Conservation (phyloP, 73 alveolate species). For the Paramecium tetraurelia region DNA sequence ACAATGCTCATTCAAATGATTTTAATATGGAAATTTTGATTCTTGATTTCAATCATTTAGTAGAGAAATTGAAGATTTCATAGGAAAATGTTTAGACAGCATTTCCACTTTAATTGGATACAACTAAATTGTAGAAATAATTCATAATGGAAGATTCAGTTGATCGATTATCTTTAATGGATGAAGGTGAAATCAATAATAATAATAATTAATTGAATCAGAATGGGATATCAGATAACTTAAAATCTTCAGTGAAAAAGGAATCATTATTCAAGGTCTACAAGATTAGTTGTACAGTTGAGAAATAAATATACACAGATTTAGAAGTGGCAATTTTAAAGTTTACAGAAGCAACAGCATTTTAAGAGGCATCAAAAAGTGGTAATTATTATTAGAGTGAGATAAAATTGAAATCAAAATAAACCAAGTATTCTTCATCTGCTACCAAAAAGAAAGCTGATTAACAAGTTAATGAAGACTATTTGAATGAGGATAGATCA, state of each 20-base stretch:
- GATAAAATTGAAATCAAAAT: not conserved
- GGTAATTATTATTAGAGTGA: not conserved
- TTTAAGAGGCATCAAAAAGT: not conserved
- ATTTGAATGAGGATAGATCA: slow-evolving; percentile 41
- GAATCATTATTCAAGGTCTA: not conserved
- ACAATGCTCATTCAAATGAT: not conserved
- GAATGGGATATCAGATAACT: not conserved
- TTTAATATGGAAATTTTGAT: slow-evolving; percentile 39
- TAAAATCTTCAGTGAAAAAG: not conserved
- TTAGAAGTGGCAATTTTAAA: not conserved
- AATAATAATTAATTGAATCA: not conserved
- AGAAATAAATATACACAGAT: not conserved
- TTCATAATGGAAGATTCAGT: slow-evolving; percentile 32
- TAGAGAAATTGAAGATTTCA: not conserved
- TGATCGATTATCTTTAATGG: not conserved
- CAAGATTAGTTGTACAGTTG: not conserved
- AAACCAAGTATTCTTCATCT: not conserved
- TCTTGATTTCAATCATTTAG: not conserved
- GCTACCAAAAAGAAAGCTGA: not conserved
- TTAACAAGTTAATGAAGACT: slow-evolving; percentile 30
- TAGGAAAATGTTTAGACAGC: slow-evolving; percentile 10
- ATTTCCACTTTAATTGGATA: slow-evolving; percentile 6
- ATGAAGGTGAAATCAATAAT: not conserved
- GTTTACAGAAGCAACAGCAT: not conserved
- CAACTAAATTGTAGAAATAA: slow-evolving; percentile 29